Conservation (phyloP, 768 basidiomycete species). For the Auricularia sp. region DNA sequence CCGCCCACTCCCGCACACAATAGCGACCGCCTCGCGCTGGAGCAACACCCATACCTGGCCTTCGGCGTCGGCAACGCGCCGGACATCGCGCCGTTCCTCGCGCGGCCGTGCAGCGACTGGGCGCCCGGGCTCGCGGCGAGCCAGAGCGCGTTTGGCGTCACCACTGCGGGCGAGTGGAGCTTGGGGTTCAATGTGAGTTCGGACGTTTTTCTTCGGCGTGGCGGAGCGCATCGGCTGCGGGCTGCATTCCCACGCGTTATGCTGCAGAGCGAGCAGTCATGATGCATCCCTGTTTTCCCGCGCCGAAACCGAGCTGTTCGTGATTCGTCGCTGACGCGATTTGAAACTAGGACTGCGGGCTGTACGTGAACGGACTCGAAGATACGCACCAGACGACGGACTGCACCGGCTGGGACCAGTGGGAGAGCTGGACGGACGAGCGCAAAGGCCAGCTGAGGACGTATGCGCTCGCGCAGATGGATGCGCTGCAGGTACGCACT, state of each 20-base stretch:
- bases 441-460: conserved; percentile 57
- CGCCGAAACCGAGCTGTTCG: no score
- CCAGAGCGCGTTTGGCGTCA: conserved; percentile 67
- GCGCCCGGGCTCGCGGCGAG: conserved; percentile 60
- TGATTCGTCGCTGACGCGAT: no score
- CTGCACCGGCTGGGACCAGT: conserved; percentile 68
- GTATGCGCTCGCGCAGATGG: conserved; percentile 83
- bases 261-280: conserved; percentile 54
- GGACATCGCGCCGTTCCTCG: no score
- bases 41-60: no score
- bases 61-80: no score
- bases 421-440: conserved; percentile 46
- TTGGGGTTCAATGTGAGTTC: conserved; percentile 73
- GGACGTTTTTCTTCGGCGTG: conserved; percentile 49
- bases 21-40: no score
- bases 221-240: no score
- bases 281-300: no score
- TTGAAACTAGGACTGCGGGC: conserved; percentile 46
- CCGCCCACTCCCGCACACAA: no score
- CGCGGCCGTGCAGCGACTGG: conserved; percentile 66
- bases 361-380: conserved; percentile 67
- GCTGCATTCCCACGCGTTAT: no score
- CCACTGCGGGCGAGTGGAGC: conserved; percentile 80
- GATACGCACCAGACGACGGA: conserved; percentile 79
- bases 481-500: conserved; percentile 37